Evolutionary conservation across 2,329 filamentous ascomycete genomes (phyloP), one percentile per base, ranked within the genome.

Genomic region (Rhinocladiella similis): DNA sequence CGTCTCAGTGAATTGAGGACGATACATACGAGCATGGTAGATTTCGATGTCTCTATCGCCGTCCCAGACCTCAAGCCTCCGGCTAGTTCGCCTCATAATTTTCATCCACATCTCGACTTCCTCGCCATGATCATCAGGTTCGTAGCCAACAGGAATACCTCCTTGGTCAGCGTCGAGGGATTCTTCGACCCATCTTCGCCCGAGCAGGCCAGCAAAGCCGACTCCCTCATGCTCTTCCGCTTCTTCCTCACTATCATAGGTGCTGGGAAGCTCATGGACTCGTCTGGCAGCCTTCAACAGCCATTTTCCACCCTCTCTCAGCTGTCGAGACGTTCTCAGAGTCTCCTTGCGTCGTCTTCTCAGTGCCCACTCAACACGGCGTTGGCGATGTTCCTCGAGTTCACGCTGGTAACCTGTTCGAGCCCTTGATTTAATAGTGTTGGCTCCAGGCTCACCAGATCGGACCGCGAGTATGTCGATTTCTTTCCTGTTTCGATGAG

Each of bases 381-480:
- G 73, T 51, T 74, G 74, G 29, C 76, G 72, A 54, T 79, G 77
- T 50, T 77, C 73, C 57, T 79, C 76, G 4, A 80, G 72, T 19
- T 77, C 77, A 50, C 78, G 69, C 54, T 80, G 77, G 53, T 80
- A 77, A 50, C 78, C 76, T 2, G 77, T 80, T 39, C 79, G 69
- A 9, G 77, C 77, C 16, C 77, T 72, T 13, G 76, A 73, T 12
- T 77, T 75, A 46, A 69, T 67, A 39, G 68, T 51, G 62, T 50
- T 36, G 59, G 67, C 18, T 64, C 64, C 48, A 67, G 65, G 27
- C 69, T 67, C 18, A 70, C 65, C 53, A 72, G 70, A 1, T 67
- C 64, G 47, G 70, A 67, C 59, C 45, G 36, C 35, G 13, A 48
- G 39, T 22, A 47, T 36, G 50, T 61, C 54, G 33, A 43, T 43